Percentiles rank a stretch among this genome's conserved stretches.
These are phyloP conservation scores for Leccinum pachyderme DNA, from an alignment of 1,284 basidiomycete species.

Conservation along the genomic window DNA sequence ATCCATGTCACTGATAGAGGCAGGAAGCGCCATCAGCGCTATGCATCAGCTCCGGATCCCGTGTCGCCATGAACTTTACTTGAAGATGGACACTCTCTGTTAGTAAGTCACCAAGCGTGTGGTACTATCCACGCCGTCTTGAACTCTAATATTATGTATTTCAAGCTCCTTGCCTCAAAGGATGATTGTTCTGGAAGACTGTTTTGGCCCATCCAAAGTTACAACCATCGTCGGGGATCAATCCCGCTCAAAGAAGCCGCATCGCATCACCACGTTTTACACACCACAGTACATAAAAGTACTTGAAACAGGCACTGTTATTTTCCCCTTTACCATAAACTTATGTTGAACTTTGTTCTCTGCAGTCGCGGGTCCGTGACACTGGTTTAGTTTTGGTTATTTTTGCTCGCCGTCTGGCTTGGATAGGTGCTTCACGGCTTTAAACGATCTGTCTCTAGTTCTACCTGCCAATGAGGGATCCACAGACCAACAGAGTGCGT, in stretches of 20 bases:
- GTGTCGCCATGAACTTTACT: not conserved
- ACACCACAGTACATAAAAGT: not conserved
- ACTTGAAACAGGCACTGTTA: not conserved
- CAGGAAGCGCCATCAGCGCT: too few relatives aligned
- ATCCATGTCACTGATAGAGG: too few relatives aligned
- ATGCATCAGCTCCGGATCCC: too few relatives aligned
- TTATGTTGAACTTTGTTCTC: not conserved
- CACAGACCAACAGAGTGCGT: not conserved
- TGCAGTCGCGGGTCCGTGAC: not conserved
- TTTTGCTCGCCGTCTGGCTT: not conserved
- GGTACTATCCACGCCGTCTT: not conserved
- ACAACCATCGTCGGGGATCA: not conserved
- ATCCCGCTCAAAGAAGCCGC: not conserved
- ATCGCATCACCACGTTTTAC: not conserved
- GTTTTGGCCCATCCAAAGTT: not conserved
- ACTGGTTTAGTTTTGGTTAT: not conserved
- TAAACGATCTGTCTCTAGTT: not conserved
- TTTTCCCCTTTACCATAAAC: not conserved
- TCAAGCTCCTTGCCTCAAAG: not conserved
- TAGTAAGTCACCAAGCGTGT: not conserved
- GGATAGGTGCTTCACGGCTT: not conserved
- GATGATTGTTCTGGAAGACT: not conserved
- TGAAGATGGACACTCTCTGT: not conserved
- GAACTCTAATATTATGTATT: not conserved
- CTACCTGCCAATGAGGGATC: not conserved